Percentiles rank a stretch among this genome's conserved stretches.
Evolutionary conservation across 495 filamentous ascomycete genomes (phyloP).

Genomic region (Viridothelium virens): DNA sequence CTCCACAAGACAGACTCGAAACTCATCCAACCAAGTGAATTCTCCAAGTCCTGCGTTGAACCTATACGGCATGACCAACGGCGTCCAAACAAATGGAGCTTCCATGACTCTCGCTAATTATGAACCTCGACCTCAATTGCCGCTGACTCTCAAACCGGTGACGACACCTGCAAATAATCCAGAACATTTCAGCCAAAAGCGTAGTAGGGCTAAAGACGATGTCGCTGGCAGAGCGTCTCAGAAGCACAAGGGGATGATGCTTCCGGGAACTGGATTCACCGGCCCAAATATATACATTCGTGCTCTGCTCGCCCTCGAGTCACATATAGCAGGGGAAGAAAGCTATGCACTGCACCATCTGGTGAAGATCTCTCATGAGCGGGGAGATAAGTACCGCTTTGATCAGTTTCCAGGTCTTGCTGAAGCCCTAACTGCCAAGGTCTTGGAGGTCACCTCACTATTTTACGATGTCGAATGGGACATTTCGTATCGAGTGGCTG

Average conservation of each 20-base stretch:
- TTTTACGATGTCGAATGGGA: constrained; percentile 80
- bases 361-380: constrained; percentile 89
- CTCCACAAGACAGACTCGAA: constrained; percentile 51
- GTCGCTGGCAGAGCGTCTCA: constrained; percentile 22
- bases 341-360: constrained; percentile 85
- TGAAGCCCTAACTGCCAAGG: constrained; percentile 78
- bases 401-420: constrained; percentile 84
- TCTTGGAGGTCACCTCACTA: constrained; percentile 61
- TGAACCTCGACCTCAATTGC: constrained; percentile 49
- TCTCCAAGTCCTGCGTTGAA: constrained; percentile 35
- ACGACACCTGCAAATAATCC: constrained; percentile 62
- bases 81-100: constrained; percentile 32
- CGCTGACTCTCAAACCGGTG: constrained; percentile 58
- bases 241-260: constrained; percentile 43
- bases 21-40: constrained; percentile 44
- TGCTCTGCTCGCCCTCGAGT: constrained; percentile 68
- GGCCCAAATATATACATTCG: constrained; percentile 85
- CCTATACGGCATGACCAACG: constrained; percentile 24
- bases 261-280: constrained; percentile 52
- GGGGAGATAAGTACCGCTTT: constrained; percentile 91
- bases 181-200: constrained; percentile 47
- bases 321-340: constrained; percentile 70
- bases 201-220: constrained; percentile 29
- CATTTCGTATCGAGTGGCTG: constrained; percentile 46
- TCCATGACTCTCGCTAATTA: constrained; percentile 51